A percentile compares a stretch with the other conserved stretches of the same genome.
Evolutionary conservation across 1,284 basidiomycete genomes (phyloP).

Genomic region (Trichosporon ovoides): DNA sequence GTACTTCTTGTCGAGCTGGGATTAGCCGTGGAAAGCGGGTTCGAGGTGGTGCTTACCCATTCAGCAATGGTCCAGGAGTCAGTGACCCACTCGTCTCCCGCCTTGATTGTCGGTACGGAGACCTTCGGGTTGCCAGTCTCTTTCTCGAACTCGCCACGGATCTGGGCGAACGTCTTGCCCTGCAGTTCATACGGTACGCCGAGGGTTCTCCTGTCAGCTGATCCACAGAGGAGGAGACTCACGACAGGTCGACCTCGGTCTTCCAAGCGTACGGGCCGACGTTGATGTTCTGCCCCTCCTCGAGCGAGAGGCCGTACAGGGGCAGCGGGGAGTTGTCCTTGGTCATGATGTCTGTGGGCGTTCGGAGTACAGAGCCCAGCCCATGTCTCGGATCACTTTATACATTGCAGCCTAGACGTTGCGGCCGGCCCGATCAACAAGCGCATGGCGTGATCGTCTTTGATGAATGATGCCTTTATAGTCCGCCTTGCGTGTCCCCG

Average conservation of each 20-base stretch:
- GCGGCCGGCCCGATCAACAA: too few species aligned
- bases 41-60: conserved; percentile 21
- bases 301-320: conserved; percentile 14
- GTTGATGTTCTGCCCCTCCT: conserved; percentile 15
- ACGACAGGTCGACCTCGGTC: conserved; percentile 16
- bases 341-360: conserved; percentile 9
- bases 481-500: too few species aligned
- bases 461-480: too few species aligned
- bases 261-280: conserved; percentile 18
- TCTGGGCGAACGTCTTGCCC: conserved; percentile 25
- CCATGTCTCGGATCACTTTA: too few species aligned
- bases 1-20: conserved; percentile 31
- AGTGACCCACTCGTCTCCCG: conserved; percentile 25
- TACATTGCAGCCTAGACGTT: too few species aligned
- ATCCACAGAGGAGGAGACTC: too few species aligned
- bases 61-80: conserved; percentile 36
- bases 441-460: too few species aligned
- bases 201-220: conserved; percentile 21
- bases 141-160: conserved; percentile 26
- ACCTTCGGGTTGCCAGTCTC: conserved; percentile 31
- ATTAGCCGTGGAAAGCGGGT: neutral
- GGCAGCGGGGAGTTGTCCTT: neutral
- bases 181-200: conserved; percentile 18
- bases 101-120: conserved; percentile 34
- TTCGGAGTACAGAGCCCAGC: too few species aligned